Percentiles rank a stretch among this genome's conserved stretches.
These are phyloP conservation scores for Malassezia dermatis DNA, from an alignment of 1,284 basidiomycete species.

Conservation along the genomic window DNA sequence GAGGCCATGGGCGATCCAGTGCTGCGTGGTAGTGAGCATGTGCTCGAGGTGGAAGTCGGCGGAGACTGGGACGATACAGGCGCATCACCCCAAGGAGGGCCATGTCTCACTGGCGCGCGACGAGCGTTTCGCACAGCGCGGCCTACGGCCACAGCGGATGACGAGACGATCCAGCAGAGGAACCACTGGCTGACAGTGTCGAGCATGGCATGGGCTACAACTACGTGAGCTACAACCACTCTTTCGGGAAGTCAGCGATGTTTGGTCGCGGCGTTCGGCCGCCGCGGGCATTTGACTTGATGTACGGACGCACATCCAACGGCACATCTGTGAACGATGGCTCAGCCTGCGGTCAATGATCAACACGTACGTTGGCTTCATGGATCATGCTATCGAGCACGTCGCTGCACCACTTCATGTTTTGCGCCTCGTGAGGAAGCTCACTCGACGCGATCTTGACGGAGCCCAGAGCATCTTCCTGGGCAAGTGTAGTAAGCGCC, in stretches of 20 bases:
- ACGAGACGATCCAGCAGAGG: constrained; percentile 19
- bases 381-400: constrained; percentile 45
- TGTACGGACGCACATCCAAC: constrained; percentile 38
- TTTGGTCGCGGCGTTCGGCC: constrained; percentile 27
- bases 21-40: constrained; percentile 13
- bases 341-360: neutral
- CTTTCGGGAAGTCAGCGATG: constrained; percentile 43
- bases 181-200: constrained; percentile 30
- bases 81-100: neutral
- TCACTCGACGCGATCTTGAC: constrained; percentile 48
- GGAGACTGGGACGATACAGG: constrained; percentile 5
- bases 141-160: constrained; percentile 6
- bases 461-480: constrained; percentile 16
- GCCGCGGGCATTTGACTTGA: constrained; percentile 10
- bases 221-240: constrained; percentile 38
- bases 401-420: constrained; percentile 51
- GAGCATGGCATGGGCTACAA: constrained; percentile 17
- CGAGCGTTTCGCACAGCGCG: constrained; percentile 10
- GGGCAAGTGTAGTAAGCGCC: neutral
- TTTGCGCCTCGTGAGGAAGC: constrained; percentile 47
- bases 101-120: constrained; percentile 14
- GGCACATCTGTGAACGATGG: constrained; percentile 30
- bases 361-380: constrained; percentile 37
- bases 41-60: constrained; percentile 31
- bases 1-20: neutral